Base-by-base conservation (phyloP, 805 yeast species). In the Blastobotrys terrestris region DNA sequence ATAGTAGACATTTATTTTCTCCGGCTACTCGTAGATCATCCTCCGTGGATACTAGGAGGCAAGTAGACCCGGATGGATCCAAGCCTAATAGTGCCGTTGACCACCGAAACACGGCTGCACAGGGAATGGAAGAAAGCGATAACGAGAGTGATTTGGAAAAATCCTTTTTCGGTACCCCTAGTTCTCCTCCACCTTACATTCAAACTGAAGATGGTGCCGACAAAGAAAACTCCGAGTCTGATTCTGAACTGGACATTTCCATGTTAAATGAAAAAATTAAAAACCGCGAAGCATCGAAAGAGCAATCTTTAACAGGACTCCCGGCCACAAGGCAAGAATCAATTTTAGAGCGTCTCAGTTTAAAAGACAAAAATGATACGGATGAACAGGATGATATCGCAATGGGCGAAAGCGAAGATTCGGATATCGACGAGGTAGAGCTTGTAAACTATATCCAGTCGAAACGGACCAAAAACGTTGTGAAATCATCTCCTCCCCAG, bases 81-180 rank as follows among this genome's bases (percentile, higher is more conserved):
- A 26, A 26, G 11, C 5, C 35, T 11, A 11, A 26, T 6, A 26
- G 11, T 5, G 11, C 5, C 5, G 18, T 13, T 18, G 44, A 16
- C 44, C n/a, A 13, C 44, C 22, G 16, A 7, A 44, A 15, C 14
- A 15, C n/a, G 48, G 39, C 6, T 15, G 48, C 5, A 44, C 8
- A 7, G 20, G n/a, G n/a, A 40, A 44, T 7, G 48, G 48, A 44
- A 19, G 48, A 44, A 15, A 44, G 22, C 35, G 16, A 5, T 5
- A 14, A 14, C 31, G 35, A 44, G 43, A n/a, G 43, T n/a, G 46
- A 44, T 14, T 22, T 44, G 13, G 46, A 44, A 20, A 21, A 44
- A 14, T 14, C 46, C 11, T 44, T 44, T 16, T 44, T 44, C 31
- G 21, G 46, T 14, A 44, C 46, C 4, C 46, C 49, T 22, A 46